Evolutionary conservation across 2,329 filamentous ascomycete genomes (phyloP), one percentile per base, ranked within the genome.

Genomic region (Chaetomium sp.): DNA sequence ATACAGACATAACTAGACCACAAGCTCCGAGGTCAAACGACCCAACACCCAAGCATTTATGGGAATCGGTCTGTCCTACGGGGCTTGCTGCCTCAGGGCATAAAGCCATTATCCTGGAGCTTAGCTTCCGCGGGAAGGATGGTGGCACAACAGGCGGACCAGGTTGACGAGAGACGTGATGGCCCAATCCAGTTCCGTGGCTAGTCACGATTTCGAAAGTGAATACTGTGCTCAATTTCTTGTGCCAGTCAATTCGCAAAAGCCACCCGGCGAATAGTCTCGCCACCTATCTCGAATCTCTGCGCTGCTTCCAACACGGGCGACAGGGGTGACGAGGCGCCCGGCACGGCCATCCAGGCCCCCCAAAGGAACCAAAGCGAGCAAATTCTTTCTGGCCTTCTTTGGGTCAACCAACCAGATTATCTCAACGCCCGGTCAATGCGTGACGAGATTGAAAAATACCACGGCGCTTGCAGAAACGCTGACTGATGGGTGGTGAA

Each of bases 351-450:
- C 33, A 50, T 40, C n/a, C 14, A n/a, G 40, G 49, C 42, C 48
- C 34, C 35, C 35, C 38, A 38, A 8, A 44, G 42, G 32, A 9
- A 32, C 11, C 33, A 14, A 33, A 43, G 44, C 14, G 52, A 44
- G 19, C 43, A 41, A 33, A n/a, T 37, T 54, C 42, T 46, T 52
- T 34, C 56, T 32, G 50, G 12, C 47, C 34, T 32, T 43, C 52
- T 49, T 40, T 41, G 38, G 34, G n/a, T 19, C 9, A 27, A 50
- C 60, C 60, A 63, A 63, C 61, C 60, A 61, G 41, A 59, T 52
- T 1, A 5, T 27, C 27, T 37, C 33, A 36, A 27, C 45, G 41
- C 54, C 60, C 60, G 57, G 61, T 57, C 58, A 63, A 59, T 61
- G 60, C 60, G 60, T 14, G 56, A 19, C 44, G 55, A 49, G 46